Percentiles rank a stretch among this genome's conserved stretches.
These are phyloP conservation scores for Aeschynomene evenia DNA, from an alignment of 306 rosid species.

Conservation along the genomic window DNA sequence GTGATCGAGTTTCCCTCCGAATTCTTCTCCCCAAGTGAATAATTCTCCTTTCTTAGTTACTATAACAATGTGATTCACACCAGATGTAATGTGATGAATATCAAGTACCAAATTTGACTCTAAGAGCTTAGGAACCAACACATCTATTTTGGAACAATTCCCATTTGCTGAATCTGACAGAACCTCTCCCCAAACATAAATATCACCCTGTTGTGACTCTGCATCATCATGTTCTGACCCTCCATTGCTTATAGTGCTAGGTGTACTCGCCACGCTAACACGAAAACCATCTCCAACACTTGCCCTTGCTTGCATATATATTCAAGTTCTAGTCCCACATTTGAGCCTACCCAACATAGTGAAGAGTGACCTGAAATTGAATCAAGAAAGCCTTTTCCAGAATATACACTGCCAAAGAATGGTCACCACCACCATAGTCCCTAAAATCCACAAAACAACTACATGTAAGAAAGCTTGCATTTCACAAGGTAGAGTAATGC, in stretches of 20 bases:
- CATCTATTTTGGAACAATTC: conserved; percentile 45
- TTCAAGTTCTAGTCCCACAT: conserved; percentile 57
- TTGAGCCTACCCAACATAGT: no score
- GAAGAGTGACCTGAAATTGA: no score
- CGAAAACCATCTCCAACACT: conserved; percentile 69
- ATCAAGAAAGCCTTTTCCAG: no score
- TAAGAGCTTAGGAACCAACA: conserved; percentile 65
- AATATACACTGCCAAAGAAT: conserved; percentile 16
- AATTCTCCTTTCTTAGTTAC: conserved; percentile 81
- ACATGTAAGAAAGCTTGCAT: neutral
- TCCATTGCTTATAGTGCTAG: conserved; percentile 58
- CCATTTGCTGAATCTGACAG: conserved; percentile 50
- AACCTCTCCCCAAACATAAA: conserved; percentile 83
- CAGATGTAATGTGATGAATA: conserved; percentile 66
- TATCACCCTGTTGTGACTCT: conserved; percentile 66
- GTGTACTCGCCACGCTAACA: conserved; percentile 66
- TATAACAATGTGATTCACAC: conserved; percentile 67
- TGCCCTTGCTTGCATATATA: conserved; percentile 73
- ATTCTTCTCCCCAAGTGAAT: conserved; percentile 98
- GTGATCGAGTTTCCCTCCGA: conserved; percentile 87
- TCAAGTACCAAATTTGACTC: conserved; percentile 75
- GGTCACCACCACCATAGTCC: neutral
- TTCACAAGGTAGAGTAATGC: neutral
- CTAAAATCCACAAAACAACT: conserved; percentile 9
- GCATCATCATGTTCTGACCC: conserved; percentile 78